Base-by-base conservation (phyloP, 192 early-diverging fungal species). In the Phycomyces nitens region DNA sequence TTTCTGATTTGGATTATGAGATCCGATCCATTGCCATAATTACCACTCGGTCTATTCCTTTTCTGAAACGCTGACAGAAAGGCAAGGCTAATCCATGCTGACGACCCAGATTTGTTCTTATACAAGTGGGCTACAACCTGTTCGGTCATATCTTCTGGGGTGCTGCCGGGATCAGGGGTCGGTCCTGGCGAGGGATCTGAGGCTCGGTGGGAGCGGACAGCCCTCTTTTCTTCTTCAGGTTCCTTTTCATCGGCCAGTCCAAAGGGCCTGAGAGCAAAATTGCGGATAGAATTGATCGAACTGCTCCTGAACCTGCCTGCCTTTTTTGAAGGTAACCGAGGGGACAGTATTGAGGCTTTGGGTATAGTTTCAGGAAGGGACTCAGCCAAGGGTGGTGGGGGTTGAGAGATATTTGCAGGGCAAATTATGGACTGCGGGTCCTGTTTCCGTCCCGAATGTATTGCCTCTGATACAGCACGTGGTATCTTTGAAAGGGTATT, bases 401-500 rank as follows among this genome's bases (percentile, higher is more conserved):
- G 23, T 5, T 53, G 24, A 53, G 52, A 53, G 11, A 21, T 29
- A 29, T 43, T 24, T 40, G 38, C 38, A 22, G 16, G 21, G 38
- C 29, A 22, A 18, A 18, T 39, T 27, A 54, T 39, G 27, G 21
- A 18, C 5, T 39, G 0, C 2, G 2, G 11, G 40, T 42, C n/a
- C 9, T 38, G 0, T 2, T 12, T 40, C 12, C n/a, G 24, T 16
- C 11, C 8, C n/a, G 23, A 27, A 49, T 63, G 51, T 26, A 65
- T 38, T 14, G 55, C 64, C 38, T 57, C 54, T 38, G 55, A 41
- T 6, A 65, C 55, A 8, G 22, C 43, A 34, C 54, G 54, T 26
- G 64, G 64, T 21, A 65, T 34, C 15, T 38, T 65, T 62, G 29
- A 26, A 23, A 62, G 14, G 10, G 24, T 56, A 34, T 56, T 34